Evolutionary conservation across 495 filamentous ascomycete genomes (phyloP), one percentile per base, ranked within the genome.

Genomic region (Aspergillus diversus): DNA sequence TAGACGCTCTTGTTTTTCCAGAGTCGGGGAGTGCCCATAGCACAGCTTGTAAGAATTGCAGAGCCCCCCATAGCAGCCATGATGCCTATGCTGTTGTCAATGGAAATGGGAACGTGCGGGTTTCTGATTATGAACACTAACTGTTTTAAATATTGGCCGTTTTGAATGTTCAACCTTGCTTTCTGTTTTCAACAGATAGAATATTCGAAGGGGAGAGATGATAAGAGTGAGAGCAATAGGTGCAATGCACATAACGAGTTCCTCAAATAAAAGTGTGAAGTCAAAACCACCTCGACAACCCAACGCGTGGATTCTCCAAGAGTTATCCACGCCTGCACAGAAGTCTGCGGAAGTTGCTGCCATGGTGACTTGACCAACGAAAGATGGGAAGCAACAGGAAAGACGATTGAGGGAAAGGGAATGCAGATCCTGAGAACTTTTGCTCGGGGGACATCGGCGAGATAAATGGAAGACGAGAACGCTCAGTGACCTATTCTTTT

Each of bases 271-370:
- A 12, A 55, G 11, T 6, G 53, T 55, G 53, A 55, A 55, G 34
- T 55, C 53, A 35, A 55, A 55, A 17, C 53, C 53, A 15, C 53
- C 53, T 55, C 53, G 53, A 55, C 53, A 55, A n/a, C 33, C 17
- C 33, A 39, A 21, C 16, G 53, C 53, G 16, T 55, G 53, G 21
- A 55, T 34, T 35, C 53, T 55, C 53, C 53, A 55, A 17, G 53
- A 55, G 53, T 55, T 35, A 39, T 55, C 53, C 9, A 55, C 53
- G 17, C 53, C 21, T 9, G 53, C 53, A 17, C 53, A 55, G 33
- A 55, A 17, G 53, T 42, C 53, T 55, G 37, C 37, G 37, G 53
- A 39, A 17, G 53, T 55, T 42, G 33, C 21, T 7, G 3, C 15
- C 53, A 55, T 55, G 34, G 5, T 33, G 53, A 17, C 53, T 39